phyloP scores from a whole-genome alignment of 1,284 basidiomycete species.

The Trichosporon sp. region DNA sequence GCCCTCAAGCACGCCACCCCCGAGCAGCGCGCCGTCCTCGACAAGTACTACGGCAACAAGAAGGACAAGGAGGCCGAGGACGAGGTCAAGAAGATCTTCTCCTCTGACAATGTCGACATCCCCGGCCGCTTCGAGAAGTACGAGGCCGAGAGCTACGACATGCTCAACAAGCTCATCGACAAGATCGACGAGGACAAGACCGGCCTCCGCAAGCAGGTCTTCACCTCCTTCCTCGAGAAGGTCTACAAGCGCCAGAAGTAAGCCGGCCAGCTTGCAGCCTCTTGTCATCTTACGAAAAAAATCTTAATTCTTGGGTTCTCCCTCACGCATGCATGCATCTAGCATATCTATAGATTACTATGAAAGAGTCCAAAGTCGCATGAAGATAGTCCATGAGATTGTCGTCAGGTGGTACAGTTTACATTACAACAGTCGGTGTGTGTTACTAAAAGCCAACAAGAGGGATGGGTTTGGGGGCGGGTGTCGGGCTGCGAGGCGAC shows the following conservation, averaged over 20 bases:
- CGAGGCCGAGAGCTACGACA: slow-evolving; percentile 69
- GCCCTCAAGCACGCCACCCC: slow-evolving; percentile 67
- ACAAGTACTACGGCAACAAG: slow-evolving; percentile 73
- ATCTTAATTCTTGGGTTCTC: not conserved
- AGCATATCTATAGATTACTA: slow-evolving; percentile 7
- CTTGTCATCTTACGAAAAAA: not conserved
- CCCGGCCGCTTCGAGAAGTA: slow-evolving; percentile 67
- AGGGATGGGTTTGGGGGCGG: not conserved
- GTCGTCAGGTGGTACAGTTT: not conserved
- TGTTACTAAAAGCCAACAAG: not conserved
- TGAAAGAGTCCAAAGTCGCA: not conserved
- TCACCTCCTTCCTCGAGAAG: slow-evolving; percentile 79
- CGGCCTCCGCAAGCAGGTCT: slow-evolving; percentile 73
- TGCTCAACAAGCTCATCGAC: slow-evolving; percentile 64
- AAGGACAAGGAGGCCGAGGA: slow-evolving; percentile 66
- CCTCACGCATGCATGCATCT: slow-evolving; percentile 1
- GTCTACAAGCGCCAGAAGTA: slow-evolving; percentile 85
- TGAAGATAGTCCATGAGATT: not conserved
- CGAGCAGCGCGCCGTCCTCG: slow-evolving; percentile 58
- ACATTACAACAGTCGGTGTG: not conserved
- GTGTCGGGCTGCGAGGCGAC: not conserved
- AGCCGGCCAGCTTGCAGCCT: not conserved
- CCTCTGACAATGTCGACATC: slow-evolving; percentile 63
- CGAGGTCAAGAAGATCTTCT: slow-evolving; percentile 69
- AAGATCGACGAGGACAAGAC: slow-evolving; percentile 61